Evolutionary conservation across 306 rosid genomes (phyloP), one percentile per base, ranked within the genome.

Genomic region (Clitoria ternatea): DNA sequence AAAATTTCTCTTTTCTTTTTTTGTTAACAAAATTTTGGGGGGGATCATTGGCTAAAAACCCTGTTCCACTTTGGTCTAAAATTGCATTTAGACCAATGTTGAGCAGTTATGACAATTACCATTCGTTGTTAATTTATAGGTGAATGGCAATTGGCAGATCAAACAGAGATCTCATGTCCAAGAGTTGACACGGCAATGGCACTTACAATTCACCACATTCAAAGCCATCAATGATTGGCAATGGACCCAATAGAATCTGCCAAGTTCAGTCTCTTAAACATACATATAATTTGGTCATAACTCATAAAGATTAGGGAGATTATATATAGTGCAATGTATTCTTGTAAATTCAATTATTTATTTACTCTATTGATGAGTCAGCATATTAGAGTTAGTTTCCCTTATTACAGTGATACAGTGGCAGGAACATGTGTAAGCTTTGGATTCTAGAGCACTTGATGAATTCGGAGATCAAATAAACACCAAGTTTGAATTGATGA

Each of bases 171-270:
- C 66, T 65, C 76, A 62, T 8, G 74, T 44, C 30, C 26, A 52
- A 59, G 50, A 70, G 60, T 47, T 47, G 75, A 69, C 70, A 22
- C 15, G 19, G 48, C 23, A 72, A 22, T 19, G 19, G 48, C 23
- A 72, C 67, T 72, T 80, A 77, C 66, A 80, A 61, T 65, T 20
- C 37, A 48, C 42, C 62, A 47, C 42, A 55, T 37, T 79, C 75
- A 54, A 49, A 48, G 72, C 11, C 2, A 27, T 66, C 66, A 66
- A 75, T 64, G 77, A 88, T 80, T 80, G 75, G 79, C 55, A 61
- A 71, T 77, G 84, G 79, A 80, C 80, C 84, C 82, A 43, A 36
- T 18, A 53, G 40, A 12, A 55, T 29, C 4, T 55, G 33, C 30
- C 14, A 72, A 45, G 27, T 19, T 64, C 27, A 74, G 20, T 59